Base-by-base conservation (phyloP, 2,329 filamentous ascomycete species). In the Xylariaceae sp. region DNA sequence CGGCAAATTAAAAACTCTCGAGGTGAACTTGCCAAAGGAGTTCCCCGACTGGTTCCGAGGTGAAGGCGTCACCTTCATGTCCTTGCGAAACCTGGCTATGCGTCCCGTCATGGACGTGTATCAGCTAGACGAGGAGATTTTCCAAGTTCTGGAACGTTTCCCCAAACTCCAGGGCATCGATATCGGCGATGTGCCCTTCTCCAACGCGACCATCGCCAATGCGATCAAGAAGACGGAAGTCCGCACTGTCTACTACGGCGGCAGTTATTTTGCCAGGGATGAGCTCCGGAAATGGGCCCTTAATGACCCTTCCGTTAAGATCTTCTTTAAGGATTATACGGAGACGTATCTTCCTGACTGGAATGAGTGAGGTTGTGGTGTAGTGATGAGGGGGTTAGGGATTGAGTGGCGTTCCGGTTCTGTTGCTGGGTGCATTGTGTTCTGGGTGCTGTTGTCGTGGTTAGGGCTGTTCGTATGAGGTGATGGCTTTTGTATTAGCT, bases 61-160 rank as follows among this genome's bases (percentile, higher is more conserved):
- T 58, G 44, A 65, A 1, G 55, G 58, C n/a, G 51, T 72, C 39
- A 65, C 52, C 4, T 66, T 64, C 41, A 62, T 72, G 9, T 62
- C 59, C 30, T 7, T 71, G 13, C 61, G 64, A 35, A 88, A 87
- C 1, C 75, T 89, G 9, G 86, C 86, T 0, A 85, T 86, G 0
- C 88, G 59, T 1, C 58, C 51, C 18, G 53, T 55, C 8, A 17
- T 5, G 5, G 10, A 48, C 59, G 1, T 47, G 2, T 34, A 53
- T 7, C 54, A 35, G 7, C 47, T 65, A 5, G 66, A 70, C 17
- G 60, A 63, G 10, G 41, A 49, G 0, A 45, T 71, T 15, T 35
- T 62, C 13, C 44, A 55, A 10, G 41, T 70, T 2, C 45, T 65
- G 3, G 55, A 54, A 1, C 65, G 68, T 10, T 72, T 71, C 50